Conservation (phyloP, 352 stramenopile species). For the Phytophthora pistaciae region DNA sequence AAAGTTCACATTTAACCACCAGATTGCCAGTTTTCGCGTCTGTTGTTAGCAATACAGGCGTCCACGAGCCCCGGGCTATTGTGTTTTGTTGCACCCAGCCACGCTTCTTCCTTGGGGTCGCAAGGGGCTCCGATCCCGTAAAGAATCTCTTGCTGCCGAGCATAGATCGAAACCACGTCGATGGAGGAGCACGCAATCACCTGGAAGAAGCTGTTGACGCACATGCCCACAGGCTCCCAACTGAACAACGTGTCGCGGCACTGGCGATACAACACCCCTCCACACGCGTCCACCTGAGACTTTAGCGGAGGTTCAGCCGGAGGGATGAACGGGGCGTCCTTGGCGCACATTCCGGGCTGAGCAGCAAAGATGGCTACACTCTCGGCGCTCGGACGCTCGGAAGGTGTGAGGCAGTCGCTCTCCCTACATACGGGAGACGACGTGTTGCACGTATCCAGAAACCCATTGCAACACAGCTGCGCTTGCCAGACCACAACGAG, state of each 20-base stretch:
- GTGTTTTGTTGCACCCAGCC: conserved; percentile 2
- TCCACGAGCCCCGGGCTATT: background rate
- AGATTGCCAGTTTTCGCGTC: background rate
- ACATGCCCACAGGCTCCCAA: conserved; percentile 14
- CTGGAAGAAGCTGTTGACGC: conserved; percentile 16
- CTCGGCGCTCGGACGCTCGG: background rate
- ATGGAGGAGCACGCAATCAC: conserved; percentile 18
- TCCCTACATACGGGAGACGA: conserved; percentile 4
- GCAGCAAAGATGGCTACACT: conserved; percentile 7
- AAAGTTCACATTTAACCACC: no score
- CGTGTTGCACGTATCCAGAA: conserved; percentile 20
- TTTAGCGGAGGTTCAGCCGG: background rate
- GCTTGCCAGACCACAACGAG: conserved; percentile 5
- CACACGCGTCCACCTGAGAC: conserved; percentile 13
- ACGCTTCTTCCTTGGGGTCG: conserved; percentile 15
- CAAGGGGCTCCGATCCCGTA: conserved; percentile 10
- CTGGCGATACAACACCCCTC: conserved; percentile 20
- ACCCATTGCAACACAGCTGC: conserved; percentile 34
- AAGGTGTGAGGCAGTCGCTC: conserved; percentile 1
- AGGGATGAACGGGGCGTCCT: conserved; percentile 10
- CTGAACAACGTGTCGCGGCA: conserved; percentile 10
- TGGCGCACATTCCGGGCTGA: background rate
- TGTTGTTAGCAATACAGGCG: no score
- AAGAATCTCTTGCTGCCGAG: conserved; percentile 17
- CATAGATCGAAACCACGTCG: background rate